phyloP scores from a whole-genome alignment of 805 yeast species.

The Millerago galiae region DNA sequence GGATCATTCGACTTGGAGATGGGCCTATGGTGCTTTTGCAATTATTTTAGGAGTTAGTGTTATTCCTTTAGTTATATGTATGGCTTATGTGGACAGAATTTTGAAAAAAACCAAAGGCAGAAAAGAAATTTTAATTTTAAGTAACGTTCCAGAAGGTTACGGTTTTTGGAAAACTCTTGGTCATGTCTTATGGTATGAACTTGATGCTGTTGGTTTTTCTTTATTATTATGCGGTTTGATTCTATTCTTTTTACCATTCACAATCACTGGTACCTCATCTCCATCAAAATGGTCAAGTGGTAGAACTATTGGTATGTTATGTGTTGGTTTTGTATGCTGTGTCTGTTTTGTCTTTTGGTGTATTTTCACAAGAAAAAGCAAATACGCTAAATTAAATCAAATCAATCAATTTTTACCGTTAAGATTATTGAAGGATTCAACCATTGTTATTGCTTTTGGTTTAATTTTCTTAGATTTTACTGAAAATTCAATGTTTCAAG shows the following conservation, averaged over 20 bases:
- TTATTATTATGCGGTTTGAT: constrained; percentile 20
- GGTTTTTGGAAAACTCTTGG: constrained; percentile 9
- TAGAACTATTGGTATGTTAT: constrained; percentile 21
- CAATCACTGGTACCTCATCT: constrained; percentile 21
- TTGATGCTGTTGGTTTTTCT: constrained; percentile 22
- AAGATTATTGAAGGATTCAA: constrained; percentile 17
- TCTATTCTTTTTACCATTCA: constrained; percentile 25
- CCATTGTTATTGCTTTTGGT: constrained; percentile 17
- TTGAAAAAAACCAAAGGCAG: constrained; percentile 11
- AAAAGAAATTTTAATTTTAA: constrained; percentile 9
- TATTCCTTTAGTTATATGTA: constrained; percentile 17
- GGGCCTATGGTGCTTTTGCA: constrained; percentile 43
- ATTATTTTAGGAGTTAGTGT: constrained; percentile 27
- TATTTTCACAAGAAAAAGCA: background rate
- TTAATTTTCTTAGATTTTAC: constrained; percentile 21
- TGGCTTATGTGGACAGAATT: constrained; percentile 21
- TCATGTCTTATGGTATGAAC: constrained; percentile 13
- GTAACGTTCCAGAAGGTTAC: constrained; percentile 16
- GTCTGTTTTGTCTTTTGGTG: constrained; percentile 20
- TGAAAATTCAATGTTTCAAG: constrained; percentile 22
- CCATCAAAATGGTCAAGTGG: constrained; percentile 21
- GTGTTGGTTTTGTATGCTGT: constrained; percentile 21
- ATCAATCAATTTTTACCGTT: constrained; percentile 23
- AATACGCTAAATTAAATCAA: constrained; percentile 5
- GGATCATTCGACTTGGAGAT: constrained; percentile 36